These are phyloP conservation scores for Noccaea caerulescens DNA, from an alignment of 345 rosid species.

Conservation along the genomic window DNA sequence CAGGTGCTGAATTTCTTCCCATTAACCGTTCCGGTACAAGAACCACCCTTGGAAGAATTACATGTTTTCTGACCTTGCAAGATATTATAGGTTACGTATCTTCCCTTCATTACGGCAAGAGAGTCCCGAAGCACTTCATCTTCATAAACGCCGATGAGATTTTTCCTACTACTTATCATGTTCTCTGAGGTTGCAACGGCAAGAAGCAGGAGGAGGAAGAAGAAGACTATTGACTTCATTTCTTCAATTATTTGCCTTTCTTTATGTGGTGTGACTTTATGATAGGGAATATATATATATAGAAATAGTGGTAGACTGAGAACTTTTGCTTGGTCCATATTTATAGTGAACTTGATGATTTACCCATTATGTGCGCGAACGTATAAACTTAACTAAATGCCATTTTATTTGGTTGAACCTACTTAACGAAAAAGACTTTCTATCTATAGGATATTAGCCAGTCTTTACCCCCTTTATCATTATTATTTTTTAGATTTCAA, in stretches of 20 bases:
- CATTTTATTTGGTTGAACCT: no score
- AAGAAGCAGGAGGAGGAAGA: slow-evolving; percentile 7
- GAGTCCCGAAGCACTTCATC: neutral
- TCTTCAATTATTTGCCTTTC: neutral
- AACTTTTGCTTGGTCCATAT: slow-evolving; percentile 2
- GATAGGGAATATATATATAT: neutral
- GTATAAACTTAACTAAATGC: no score
- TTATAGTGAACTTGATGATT: neutral
- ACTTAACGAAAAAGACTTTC: no score
- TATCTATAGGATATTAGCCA: no score
- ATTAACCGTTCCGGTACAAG: neutral
- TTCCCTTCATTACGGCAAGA: neutral
- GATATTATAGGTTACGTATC: neutral
- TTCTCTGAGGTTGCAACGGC: slow-evolving; percentile 12
- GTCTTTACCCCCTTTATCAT: no score
- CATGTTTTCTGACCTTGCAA: neutral
- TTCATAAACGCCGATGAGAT: slow-evolving; percentile 10
- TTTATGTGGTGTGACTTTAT: neutral
- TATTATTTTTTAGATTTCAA: no score
- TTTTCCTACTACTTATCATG: slow-evolving; percentile 1
- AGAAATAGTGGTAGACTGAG: neutral
- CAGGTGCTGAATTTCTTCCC: neutral
- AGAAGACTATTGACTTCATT: slow-evolving; percentile 29
- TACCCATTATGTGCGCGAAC: no score
- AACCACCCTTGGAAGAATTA: neutral